A percentile compares a stretch with the other conserved stretches of the same genome.
Conservation (phyloP, 306 rosid genomes). For the Luffa acutangula region DNA sequence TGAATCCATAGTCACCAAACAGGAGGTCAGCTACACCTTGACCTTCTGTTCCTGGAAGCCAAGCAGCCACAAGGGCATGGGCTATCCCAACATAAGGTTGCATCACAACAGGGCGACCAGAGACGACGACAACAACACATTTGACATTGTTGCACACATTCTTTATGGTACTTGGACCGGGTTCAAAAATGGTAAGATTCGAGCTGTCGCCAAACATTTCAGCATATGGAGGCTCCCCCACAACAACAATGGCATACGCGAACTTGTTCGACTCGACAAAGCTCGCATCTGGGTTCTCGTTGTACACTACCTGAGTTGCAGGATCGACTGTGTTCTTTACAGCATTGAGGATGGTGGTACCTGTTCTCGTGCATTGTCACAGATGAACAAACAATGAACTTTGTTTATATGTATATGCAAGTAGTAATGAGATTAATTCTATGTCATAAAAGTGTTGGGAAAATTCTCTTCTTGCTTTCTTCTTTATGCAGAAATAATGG, state of each 20-base stretch:
- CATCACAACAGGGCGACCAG: slow-evolving; percentile 85
- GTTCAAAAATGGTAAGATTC: slow-evolving; percentile 57
- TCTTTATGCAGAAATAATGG: not conserved
- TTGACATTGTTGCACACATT: slow-evolving; percentile 52
- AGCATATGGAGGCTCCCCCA: slow-evolving; percentile 85
- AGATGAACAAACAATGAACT: not conserved
- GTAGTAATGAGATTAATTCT: not conserved
- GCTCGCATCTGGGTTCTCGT: slow-evolving; percentile 46
- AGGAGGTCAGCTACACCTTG: slow-evolving; percentile 66
- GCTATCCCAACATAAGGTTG: slow-evolving; percentile 51
- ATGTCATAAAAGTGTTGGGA: not conserved
- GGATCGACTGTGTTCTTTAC: slow-evolving; percentile 57
- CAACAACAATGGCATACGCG: slow-evolving; percentile 58
- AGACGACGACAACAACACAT: slow-evolving; percentile 58
- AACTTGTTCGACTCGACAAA: slow-evolving; percentile 57
- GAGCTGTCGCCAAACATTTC: slow-evolving; percentile 71
- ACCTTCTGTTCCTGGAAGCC: slow-evolving; percentile 99
- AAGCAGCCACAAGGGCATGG: slow-evolving; percentile 83
- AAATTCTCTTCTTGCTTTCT: not conserved
- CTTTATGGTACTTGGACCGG: slow-evolving; percentile 61
- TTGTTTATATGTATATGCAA: not conserved
- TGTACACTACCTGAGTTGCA: slow-evolving; percentile 59
- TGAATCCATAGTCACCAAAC: slow-evolving; percentile 71
- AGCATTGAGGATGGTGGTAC: slow-evolving; percentile 78
- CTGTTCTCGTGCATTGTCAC: slow-evolving; percentile 18